Base-by-base conservation (phyloP, 345 rosid genomes). In the Gossypioides kirkii region DNA sequence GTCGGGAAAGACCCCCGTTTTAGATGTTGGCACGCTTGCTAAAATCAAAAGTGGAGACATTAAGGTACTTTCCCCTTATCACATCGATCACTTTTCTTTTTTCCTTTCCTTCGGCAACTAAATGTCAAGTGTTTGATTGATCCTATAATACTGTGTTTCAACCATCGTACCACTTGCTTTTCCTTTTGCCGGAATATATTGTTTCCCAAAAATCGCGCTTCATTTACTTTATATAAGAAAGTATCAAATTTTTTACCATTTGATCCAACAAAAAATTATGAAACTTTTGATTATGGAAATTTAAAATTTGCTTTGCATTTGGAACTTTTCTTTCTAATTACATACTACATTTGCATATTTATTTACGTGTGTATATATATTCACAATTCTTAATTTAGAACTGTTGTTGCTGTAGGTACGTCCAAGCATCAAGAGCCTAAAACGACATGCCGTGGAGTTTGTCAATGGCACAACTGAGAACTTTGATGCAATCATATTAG, bases 21-120 rank as follows among this genome's bases (percentile, higher is more conserved):
- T 95, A 22, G 99, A 95, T 74, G 97, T 89, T 0, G 99, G 99
- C 2, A 88, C 98, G 1, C 87, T 95, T 6, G 89, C 92, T 47
- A 95, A 87, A 82, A 90, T 95, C 84, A 87, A 85, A 89, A 84
- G 82, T 72, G 99, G 99, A 58, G 87, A 92, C 75, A 80, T 94
- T 65, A 86, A 89, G 98, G 98, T 94, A 77, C 73, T 59, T 13
- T 43, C 0, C 49, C 49, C 42, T 16, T 10, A 56, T 67, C 76
- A 53, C 61, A 60, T 62, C n/a, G n/a, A n/a, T n/a, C 55, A 46
- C 56, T 22, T 56, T 28, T 10, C 62, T 55, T 56, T 55, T 16
- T 58, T 28, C 41, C 8, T 28, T 36, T 32, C 38, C 38, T 32
- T 77, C 25, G 77, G 61, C 73, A 81, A 61, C 75, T 76, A 62